Conservation (phyloP, 768 basidiomycete genomes). For the Xanthoconium purpureum region DNA sequence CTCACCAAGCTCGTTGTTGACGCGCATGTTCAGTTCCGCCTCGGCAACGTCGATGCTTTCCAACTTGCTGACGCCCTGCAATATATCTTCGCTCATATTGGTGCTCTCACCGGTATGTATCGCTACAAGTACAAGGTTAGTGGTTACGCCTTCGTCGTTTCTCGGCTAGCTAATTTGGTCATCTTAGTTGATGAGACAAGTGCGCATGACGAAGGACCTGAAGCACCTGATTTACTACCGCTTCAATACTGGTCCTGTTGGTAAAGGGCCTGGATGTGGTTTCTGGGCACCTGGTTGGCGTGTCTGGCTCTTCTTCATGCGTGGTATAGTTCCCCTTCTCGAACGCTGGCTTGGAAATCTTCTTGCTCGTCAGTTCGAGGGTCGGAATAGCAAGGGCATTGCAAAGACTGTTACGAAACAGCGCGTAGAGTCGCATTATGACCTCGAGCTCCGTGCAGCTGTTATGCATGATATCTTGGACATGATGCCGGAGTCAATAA, state of each 20-base stretch:
- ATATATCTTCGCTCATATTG: slow-evolving; percentile 96
- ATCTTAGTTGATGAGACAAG: slow-evolving; percentile 91
- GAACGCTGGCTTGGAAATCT: slow-evolving; percentile 98
- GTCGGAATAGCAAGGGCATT: slow-evolving; percentile 92
- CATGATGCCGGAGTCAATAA: slow-evolving; percentile 99
- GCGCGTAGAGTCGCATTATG: slow-evolving; percentile 97
- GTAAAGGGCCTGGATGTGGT: slow-evolving; percentile 97
- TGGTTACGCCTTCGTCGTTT: not conserved
- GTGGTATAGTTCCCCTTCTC: slow-evolving; percentile 95
- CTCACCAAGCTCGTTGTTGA: slow-evolving; percentile 98
- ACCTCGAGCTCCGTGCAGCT: slow-evolving; percentile 93
- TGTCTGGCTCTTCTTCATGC: slow-evolving; percentile 99
- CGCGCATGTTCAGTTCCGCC: slow-evolving; percentile 96
- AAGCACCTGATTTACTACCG: slow-evolving; percentile 98
- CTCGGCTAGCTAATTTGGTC: slow-evolving; percentile 2
- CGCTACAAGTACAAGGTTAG: slow-evolving; percentile 97
- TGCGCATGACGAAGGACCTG: slow-evolving; percentile 98
- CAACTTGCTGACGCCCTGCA: slow-evolving; percentile 98
- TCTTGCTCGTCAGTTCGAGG: slow-evolving; percentile 97
- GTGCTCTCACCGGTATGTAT: slow-evolving; percentile 99
- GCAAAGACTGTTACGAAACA: slow-evolving; percentile 99
- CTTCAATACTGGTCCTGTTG: slow-evolving; percentile 99
- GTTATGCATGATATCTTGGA: slow-evolving; percentile 99
- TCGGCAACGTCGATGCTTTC: slow-evolving; percentile 98
- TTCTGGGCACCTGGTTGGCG: slow-evolving; percentile 99